Conservation (phyloP, 352 stramenopile genomes). For the Detonula confervacea region DNA sequence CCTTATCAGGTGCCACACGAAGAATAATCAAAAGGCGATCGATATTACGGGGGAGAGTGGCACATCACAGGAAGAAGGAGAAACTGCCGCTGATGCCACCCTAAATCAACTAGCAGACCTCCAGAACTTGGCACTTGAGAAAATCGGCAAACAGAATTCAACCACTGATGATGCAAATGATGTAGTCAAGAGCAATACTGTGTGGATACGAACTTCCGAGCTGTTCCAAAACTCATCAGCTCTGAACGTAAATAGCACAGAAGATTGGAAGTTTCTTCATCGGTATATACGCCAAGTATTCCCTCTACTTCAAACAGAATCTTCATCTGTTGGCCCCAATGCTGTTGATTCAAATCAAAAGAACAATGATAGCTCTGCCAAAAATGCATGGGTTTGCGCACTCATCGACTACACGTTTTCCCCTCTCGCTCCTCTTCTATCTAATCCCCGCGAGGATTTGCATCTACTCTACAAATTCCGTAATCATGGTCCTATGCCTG, state of each 20-base stretch:
- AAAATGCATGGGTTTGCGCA: slow-evolving; percentile 33
- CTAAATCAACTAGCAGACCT: slow-evolving; percentile 21
- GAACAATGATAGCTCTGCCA: not conserved
- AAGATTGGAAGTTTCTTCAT: slow-evolving; percentile 43
- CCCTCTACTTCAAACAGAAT: slow-evolving; percentile 47
- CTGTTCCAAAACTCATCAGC: slow-evolving; percentile 17
- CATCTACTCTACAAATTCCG: slow-evolving; percentile 64
- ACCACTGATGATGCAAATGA: slow-evolving; percentile 5
- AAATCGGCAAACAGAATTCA: slow-evolving; percentile 9
- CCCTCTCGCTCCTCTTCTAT: slow-evolving; percentile 55
- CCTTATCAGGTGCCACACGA: slow-evolving; percentile 3
- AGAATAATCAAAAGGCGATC: not conserved
- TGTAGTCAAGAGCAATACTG: slow-evolving; percentile 3
- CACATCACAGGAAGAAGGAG: slow-evolving; percentile 8
- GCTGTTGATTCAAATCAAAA: slow-evolving; percentile 7
- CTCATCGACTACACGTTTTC: slow-evolving; percentile 62
- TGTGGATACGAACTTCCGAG: slow-evolving; percentile 37
- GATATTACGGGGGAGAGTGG: not conserved
- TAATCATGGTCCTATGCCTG: slow-evolving; percentile 46
- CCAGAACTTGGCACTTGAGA: slow-evolving; percentile 17
- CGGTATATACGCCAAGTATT: slow-evolving; percentile 32
- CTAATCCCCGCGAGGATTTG: slow-evolving; percentile 58
- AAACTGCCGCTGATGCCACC: not conserved
- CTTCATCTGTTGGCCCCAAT: slow-evolving; percentile 5
- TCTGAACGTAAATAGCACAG: not conserved